Evolutionary conservation across 2,329 filamentous ascomycete species (phyloP).

Genomic region (Alternaria metachromatica): DNA sequence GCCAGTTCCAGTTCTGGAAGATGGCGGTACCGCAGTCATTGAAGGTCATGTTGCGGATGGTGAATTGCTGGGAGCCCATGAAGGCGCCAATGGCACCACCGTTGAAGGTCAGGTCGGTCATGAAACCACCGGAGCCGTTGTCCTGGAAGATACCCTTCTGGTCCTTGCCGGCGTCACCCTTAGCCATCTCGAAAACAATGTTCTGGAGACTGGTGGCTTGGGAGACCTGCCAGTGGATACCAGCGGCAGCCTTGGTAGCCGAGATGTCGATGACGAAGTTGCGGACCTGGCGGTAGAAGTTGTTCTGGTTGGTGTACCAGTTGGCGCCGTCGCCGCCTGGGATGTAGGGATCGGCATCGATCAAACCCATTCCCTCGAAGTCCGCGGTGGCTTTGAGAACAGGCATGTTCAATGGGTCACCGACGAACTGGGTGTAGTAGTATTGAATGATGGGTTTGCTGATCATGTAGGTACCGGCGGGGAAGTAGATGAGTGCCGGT

Average conservation of each 20-base stretch:
- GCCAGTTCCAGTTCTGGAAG: constrained; percentile 64
- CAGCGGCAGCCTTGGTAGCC: constrained; percentile 49
- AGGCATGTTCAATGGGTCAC: constrained; percentile 75
- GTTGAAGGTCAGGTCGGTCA: constrained; percentile 65
- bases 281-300: constrained; percentile 63
- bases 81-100: constrained; percentile 67
- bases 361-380: constrained; percentile 85
- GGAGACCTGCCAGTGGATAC: constrained; percentile 72
- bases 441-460: constrained; percentile 79
- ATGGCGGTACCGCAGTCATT: constrained; percentile 58
- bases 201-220: constrained; percentile 71
- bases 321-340: constrained; percentile 61
- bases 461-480: constrained; percentile 83
- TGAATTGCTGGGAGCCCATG: constrained; percentile 70
- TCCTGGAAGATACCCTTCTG: constrained; percentile 68
- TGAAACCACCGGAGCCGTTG: constrained; percentile 66
- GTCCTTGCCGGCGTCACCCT: constrained; percentile 52
- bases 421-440: constrained; percentile 94
- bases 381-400: constrained; percentile 68
- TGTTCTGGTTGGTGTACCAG: constrained; percentile 62
- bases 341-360: constrained; percentile 87
- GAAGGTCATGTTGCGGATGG: constrained; percentile 59
- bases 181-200: constrained; percentile 64
- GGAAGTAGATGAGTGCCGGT: constrained; percentile 91
- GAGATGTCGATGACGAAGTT: constrained; percentile 61